Evolutionary conservation across 768 basidiomycete genomes (phyloP), one percentile per base, ranked within the genome.

Genomic region (Trametes cubensis): DNA sequence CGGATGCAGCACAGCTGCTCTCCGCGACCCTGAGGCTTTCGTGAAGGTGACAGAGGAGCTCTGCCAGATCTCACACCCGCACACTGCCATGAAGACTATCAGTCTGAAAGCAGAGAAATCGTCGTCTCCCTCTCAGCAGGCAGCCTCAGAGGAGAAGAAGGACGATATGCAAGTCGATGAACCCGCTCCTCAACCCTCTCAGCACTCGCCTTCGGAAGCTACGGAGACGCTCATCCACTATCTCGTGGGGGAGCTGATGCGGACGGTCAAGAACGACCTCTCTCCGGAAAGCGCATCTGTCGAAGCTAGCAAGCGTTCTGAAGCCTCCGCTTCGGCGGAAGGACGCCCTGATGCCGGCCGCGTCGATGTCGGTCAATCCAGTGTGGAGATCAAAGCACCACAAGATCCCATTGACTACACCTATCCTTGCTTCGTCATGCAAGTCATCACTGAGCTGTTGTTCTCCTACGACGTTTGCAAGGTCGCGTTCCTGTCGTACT

Each of bases 401-500:
- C 62, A 66, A 34, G 62, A 63, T 17, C 60, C 47, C 15, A 62
- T 61, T 44, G 71, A 77, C 67, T 76, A 77, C 57, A 79, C 76
- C 74, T 92, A 90, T 68, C 79, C 83, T 17, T 90, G 88, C 69
- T 94, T 95, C 81, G 76, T 94, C 64, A 93, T 95, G 89, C 92
- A 95, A 71, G 90, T 87, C 66, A 79, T 98, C 48, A 92, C 94
- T 3, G 97, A 99, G 75, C 78, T 98, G 11, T 76, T 97, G 14
- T 93, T 96, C 63, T 98, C 94, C 14, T 99, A 98, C 69, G 89
- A 94, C 66, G 74, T 86, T 6, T 95, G 94, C 85, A 99, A 98
- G 74, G 72, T 87, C 25, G 87, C 90, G 6, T 94, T 99, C 75
- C 73, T 97, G 55, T 88, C 91, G 0, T 94, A 85, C 68, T 84